Base-by-base conservation (phyloP, 2,329 filamentous ascomycete species). In the Fusarium sambucinum region DNA sequence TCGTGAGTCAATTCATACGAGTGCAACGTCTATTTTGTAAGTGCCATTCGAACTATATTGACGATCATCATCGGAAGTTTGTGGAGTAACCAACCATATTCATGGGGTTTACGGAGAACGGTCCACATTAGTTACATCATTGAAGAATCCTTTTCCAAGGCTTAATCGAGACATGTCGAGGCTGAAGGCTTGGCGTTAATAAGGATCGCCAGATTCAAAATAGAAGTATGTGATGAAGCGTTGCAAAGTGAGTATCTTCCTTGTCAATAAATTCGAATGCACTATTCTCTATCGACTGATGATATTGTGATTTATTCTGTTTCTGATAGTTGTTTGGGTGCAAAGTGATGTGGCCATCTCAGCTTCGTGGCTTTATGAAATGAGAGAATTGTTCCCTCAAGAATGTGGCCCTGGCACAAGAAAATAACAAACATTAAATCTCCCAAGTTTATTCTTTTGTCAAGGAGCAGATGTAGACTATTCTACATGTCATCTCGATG, bases 251-350 rank as follows among this genome's bases (percentile, higher is more conserved):
- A 37, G 1, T 4, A 12, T 19, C 11, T 37, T 19, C 35, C 35
- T 4, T 37, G 35, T 12, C 11, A 19, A 13, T 37, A 11, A 0
- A 19, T n/a, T 37, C 6, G 3, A 8, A 37, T 37, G n/a, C n/a
- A 37, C n/a, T 13, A 7, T 37, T 19, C n/a, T 3, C 6, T 8
- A 7, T 5, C 11, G n/a, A 19, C 35, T 37, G 9, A 37, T 13
- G 32, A 10, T 9, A 17, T 3, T 2, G 3, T 33, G 16, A 9
- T 17, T 10, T 5, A 1, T 1, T 1, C n/a, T n/a, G n/a, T n/a
- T n/a, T n/a, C n/a, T n/a, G n/a, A n/a, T n/a, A n/a, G n/a, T n/a
- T n/a, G n/a, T n/a, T n/a, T n/a, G n/a, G n/a, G n/a, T n/a, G n/a
- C n/a, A n/a, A n/a, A n/a, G n/a, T n/a, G n/a, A n/a, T n/a, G n/a